These are phyloP conservation scores for Pythium rhizo-oryzae DNA, from an alignment of 352 stramenopile genomes.

Conservation along the genomic window DNA sequence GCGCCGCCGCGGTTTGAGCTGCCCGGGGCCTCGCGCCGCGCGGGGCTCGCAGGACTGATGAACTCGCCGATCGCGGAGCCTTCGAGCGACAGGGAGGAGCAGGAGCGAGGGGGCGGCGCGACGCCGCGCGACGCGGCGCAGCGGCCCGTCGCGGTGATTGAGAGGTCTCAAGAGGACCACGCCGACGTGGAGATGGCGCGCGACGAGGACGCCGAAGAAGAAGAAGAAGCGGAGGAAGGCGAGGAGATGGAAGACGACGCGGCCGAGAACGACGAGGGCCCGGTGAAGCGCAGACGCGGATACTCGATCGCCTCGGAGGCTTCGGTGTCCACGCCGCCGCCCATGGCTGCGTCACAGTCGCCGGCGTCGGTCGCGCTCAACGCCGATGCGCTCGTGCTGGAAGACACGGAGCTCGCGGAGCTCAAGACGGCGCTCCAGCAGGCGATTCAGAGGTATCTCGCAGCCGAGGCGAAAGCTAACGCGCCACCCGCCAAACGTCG, in stretches of 20 bases:
- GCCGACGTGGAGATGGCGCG: not conserved
- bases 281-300: conserved; percentile 11
- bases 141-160: conserved; percentile 3
- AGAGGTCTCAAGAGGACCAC: conserved; percentile 7
- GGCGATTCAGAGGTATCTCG: conserved; percentile 37
- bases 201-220: conserved; percentile 1
- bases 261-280: conserved; percentile 7
- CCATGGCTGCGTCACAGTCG: conserved; percentile 12
- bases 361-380: conserved; percentile 29
- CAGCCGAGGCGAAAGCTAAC: conserved; percentile 25
- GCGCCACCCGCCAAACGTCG: conserved; percentile 50
- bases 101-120: not conserved
- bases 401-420: conserved; percentile 41
- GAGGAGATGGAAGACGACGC: conserved; percentile 15
- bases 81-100: not conserved
- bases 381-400: conserved; percentile 35
- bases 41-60: conserved; percentile 61
- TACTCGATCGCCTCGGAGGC: conserved; percentile 18
- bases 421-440: conserved; percentile 49
- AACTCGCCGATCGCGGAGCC: conserved; percentile 38
- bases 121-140: not conserved
- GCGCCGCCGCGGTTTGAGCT: conserved; percentile 14
- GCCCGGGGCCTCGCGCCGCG: conserved; percentile 25
- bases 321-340: conserved; percentile 14
- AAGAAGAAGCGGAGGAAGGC: conserved; percentile 5